phyloP scores from a whole-genome alignment of 192 early-diverging fungal genomes.

The Phycomyces nitens region DNA sequence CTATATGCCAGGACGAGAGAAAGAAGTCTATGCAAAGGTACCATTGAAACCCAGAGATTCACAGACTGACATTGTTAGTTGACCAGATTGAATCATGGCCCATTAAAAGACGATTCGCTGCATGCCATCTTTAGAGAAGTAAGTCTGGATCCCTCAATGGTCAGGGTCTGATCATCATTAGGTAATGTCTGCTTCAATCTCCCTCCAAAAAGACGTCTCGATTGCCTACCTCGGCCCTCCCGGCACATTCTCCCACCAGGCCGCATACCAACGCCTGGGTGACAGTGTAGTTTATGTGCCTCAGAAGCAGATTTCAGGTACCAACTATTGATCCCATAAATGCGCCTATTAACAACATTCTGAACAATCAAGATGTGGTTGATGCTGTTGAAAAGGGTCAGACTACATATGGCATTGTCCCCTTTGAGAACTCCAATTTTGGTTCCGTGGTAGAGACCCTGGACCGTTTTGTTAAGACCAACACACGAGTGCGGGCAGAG shows the following conservation, averaged over 20 bases:
- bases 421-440: slow-evolving; percentile 92
- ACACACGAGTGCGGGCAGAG: slow-evolving; percentile 74
- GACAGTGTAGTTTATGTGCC: slow-evolving; percentile 73
- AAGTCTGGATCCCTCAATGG: background rate
- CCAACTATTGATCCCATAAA: background rate
- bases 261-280: slow-evolving; percentile 72
- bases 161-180: no score
- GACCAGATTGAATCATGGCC: slow-evolving; percentile 70
- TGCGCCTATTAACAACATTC: background rate
- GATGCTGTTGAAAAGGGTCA: slow-evolving; percentile 67
- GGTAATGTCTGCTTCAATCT: slow-evolving; percentile 89
- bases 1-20: slow-evolving; percentile 74
- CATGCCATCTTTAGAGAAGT: slow-evolving; percentile 56
- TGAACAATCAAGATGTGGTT: slow-evolving; percentile 59
- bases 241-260: slow-evolving; percentile 90
- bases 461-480: slow-evolving; percentile 67
- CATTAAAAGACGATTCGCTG: slow-evolving; percentile 64
- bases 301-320: slow-evolving; percentile 55
- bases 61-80: no score
- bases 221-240: slow-evolving; percentile 89
- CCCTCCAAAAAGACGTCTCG: slow-evolving; percentile 72
- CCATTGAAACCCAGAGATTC: background rate
- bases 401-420: slow-evolving; percentile 86
- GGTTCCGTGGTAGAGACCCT: slow-evolving; percentile 84
- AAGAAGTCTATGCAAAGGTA: slow-evolving; percentile 72